phyloP scores from a whole-genome alignment of 176 grass and related monocot species.

The Phragmites australis region DNA sequence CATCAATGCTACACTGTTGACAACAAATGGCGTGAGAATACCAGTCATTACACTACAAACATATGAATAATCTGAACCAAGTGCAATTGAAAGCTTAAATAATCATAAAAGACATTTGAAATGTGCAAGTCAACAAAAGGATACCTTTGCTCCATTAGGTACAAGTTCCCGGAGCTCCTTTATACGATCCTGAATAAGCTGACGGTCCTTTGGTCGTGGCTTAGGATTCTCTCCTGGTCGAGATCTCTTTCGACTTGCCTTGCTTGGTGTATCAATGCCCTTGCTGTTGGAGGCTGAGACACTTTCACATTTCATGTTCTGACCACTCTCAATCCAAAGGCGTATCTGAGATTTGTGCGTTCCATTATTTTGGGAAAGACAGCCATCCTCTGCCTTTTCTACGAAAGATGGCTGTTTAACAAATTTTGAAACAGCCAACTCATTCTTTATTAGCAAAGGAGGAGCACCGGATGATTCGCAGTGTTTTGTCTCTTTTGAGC shows the following conservation, averaged over 20 bases:
- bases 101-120: conserved; percentile 23
- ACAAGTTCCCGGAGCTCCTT: conserved; percentile 85
- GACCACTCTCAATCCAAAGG: conserved; percentile 63
- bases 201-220: conserved; percentile 77
- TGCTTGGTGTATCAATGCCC: conserved; percentile 53
- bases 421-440: conserved; percentile 60
- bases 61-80: background rate
- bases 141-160: conserved; percentile 85
- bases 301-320: conserved; percentile 66
- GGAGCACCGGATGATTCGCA: conserved; percentile 34
- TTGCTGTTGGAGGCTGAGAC: conserved; percentile 71
- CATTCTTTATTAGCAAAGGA: conserved; percentile 55
- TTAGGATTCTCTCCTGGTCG: conserved; percentile 73
- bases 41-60: background rate
- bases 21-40: conserved; percentile 42
- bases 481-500: conserved; percentile 48
- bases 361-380: conserved; percentile 54
- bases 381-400: conserved; percentile 48
- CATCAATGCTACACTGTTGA: conserved; percentile 91
- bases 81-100: conserved; percentile 7
- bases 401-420: conserved; percentile 47
- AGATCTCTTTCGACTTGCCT: conserved; percentile 70
- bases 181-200: conserved; percentile 91
- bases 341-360: conserved; percentile 70
- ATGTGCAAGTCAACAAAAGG: conserved; percentile 1